Percentiles rank a stretch among this genome's conserved stretches.
Evolutionary conservation across 2,329 filamentous ascomycete species (phyloP).

Genomic region (Bipolaris bicolor): DNA sequence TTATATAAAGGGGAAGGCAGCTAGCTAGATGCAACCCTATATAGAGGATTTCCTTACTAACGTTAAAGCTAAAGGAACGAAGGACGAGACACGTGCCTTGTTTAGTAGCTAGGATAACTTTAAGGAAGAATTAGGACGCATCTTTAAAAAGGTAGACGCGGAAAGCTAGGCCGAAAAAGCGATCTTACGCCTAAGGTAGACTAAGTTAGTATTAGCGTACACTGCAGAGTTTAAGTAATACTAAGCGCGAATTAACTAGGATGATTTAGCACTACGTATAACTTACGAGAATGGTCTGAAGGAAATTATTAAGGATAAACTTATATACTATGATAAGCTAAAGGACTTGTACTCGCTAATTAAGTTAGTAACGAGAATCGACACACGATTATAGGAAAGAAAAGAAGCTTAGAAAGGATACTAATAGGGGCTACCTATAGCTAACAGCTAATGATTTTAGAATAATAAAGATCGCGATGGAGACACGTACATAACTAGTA

Average conservation of each 20-base stretch:
- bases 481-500: background rate
- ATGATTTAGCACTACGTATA: background rate
- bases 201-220: background rate
- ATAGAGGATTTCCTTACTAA: background rate
- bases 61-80: background rate
- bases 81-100: background rate
- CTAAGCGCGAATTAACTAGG: background rate
- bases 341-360: background rate
- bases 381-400: background rate
- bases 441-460: background rate
- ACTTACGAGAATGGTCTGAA: background rate
- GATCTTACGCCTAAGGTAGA: background rate
- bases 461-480: background rate
- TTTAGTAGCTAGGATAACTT: background rate
- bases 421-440: too few species aligned
- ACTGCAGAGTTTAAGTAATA: background rate
- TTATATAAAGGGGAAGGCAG: background rate
- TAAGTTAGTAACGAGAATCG: background rate
- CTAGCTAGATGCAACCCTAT: background rate
- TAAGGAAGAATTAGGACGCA: background rate
- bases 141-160: background rate
- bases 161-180: background rate
- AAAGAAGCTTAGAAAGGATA: background rate
- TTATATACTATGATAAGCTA: background rate
- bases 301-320: background rate